These are phyloP conservation scores for Pugionium cornutum DNA, from an alignment of 345 rosid species.

Conservation along the genomic window DNA sequence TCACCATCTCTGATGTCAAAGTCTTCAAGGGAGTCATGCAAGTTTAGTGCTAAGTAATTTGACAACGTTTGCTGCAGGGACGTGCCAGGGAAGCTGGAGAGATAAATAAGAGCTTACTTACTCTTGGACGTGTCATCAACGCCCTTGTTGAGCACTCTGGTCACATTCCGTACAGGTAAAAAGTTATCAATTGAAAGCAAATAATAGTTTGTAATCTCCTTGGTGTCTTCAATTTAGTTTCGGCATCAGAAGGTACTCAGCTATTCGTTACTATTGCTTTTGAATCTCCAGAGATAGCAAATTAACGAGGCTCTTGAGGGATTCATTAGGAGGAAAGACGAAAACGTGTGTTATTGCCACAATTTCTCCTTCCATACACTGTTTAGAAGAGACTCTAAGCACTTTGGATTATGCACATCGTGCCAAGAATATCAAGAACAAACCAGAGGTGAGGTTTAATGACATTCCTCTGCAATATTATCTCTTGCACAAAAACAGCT, in stretches of 20 bases:
- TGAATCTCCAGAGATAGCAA: constrained; percentile 82
- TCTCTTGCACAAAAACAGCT: constrained; percentile 7
- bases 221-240: background rate
- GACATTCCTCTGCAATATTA: constrained; percentile 14
- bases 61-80: constrained; percentile 61
- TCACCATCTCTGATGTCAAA: constrained; percentile 3
- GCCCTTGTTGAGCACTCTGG: constrained; percentile 98
- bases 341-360: constrained; percentile 99
- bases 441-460: constrained; percentile 73
- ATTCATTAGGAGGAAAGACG: constrained; percentile 97
- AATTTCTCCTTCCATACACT: constrained; percentile 85
- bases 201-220: background rate
- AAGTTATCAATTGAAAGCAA: constrained; percentile 16
- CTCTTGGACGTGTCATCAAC: constrained; percentile 96
- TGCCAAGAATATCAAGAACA: constrained; percentile 98
- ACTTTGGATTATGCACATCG: constrained; percentile 98
- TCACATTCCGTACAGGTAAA: constrained; percentile 92
- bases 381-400: constrained; percentile 96
- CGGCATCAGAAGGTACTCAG: constrained; percentile 10
- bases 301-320: constrained; percentile 92
- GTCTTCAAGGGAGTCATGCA: constrained; percentile 33
- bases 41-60: constrained; percentile 3
- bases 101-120: constrained; percentile 96
- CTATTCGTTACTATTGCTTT: constrained; percentile 14
- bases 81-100: constrained; percentile 99